Percentiles rank a stretch among this genome's conserved stretches.
These are phyloP conservation scores for Actinomortierella ambigua DNA, from an alignment of 371 early-diverging fungal genomes.

Conservation along the genomic window DNA sequence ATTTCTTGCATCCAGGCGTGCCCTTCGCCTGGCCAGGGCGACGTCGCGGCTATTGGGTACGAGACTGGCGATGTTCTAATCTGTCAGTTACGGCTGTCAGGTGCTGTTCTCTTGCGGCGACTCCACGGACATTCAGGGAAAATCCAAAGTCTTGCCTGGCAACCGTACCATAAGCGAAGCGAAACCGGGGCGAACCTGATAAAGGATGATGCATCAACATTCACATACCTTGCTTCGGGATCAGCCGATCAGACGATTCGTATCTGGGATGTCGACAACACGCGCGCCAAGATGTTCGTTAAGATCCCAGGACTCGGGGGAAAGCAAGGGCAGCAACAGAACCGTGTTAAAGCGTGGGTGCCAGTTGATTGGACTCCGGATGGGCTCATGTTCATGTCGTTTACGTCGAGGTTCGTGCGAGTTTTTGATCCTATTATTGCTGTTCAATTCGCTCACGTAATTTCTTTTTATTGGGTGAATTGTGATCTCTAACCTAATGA, in stretches of 20 bases:
- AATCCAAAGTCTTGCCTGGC: constrained; percentile 39
- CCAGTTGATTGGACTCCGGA: constrained; percentile 27
- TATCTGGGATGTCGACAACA: constrained; percentile 45
- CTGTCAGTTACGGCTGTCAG: constrained; percentile 6
- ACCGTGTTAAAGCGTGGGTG: constrained; percentile 21
- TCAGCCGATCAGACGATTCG: constrained; percentile 48
- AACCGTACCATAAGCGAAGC: constrained; percentile 9
- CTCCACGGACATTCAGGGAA: constrained; percentile 27
- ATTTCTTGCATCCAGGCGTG: constrained; percentile 27
- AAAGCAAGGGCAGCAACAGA: constrained; percentile 1
- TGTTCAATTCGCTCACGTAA: background rate
- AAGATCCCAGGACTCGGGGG: constrained; percentile 14
- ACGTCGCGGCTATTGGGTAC: constrained; percentile 36
- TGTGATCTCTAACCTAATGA: too few species aligned
- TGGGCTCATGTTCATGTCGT: constrained; percentile 18
- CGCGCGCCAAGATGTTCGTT: constrained; percentile 2
- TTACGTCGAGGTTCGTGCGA: constrained; percentile 21
- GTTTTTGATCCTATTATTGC: background rate
- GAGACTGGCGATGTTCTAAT: constrained; percentile 25
- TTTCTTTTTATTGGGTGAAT: background rate
- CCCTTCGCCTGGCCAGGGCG: constrained; percentile 2
- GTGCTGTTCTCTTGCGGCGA: constrained; percentile 15
- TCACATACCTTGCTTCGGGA: constrained; percentile 30
- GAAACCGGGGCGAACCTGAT: too few species aligned
- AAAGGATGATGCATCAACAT: background rate